Evolutionary conservation across 805 yeast genomes (phyloP), one percentile per base, ranked within the genome.

Genomic region (Brettanomyces custersianus): DNA sequence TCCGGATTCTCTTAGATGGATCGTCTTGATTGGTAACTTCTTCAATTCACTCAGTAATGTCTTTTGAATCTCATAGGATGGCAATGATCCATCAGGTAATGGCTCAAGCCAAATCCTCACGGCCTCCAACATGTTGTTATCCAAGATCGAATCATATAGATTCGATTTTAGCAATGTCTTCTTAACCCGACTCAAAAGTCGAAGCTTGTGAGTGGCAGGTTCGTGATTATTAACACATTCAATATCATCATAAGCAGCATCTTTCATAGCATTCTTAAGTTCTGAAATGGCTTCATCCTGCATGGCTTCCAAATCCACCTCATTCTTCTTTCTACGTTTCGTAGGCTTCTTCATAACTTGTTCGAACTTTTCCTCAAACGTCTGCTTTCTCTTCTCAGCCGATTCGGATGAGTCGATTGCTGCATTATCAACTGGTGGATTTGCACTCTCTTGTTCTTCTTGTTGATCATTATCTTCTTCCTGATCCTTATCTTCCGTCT

Each of bases 41-140:
- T 72, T 68, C 39, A 92, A 63, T 25, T 94, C 81, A 15, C 66
- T 65, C 47, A 92, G 83, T 48, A 92, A 62, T 38, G 82, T 88
- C 57, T 81, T 85, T 58, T 92, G 98, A 45, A 92, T 90, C 57
- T 87, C 95, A 62, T 82, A 92, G 1, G 95, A 88, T n/a, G 99
- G 99, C 61, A 92, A 69, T 9, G 96, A 85, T 31, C 94, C 95
- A 66, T 94, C 97, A 4, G 98, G 98, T 49, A 92, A 69, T 21
- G 99, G 99, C 59, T 92, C 99, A 39, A 92, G 68, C 99, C 99
- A 92, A 56, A 86, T 79, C 48, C 97, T 73, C 20, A 92, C 88
- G 34, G 95, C 90, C 50, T 90, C 96, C 40, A 92, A 66, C 48
- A 92, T 60, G 58, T 92, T 92, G 57, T 92, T 92, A 63, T 92